phyloP scores from a whole-genome alignment of 495 filamentous ascomycete species.

The Trichoderma asperelloides region DNA sequence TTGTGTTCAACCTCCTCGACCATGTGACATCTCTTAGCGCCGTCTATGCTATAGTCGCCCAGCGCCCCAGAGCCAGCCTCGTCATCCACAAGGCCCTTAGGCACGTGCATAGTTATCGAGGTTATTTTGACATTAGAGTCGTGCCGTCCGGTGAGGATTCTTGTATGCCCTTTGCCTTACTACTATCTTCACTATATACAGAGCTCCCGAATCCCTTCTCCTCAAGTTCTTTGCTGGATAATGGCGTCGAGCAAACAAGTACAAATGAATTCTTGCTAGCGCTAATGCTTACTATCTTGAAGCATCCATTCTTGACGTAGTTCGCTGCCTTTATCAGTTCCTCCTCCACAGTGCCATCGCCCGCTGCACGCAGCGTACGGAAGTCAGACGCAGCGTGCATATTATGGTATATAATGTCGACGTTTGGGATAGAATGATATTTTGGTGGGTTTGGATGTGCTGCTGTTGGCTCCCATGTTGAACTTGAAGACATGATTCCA shows the following conservation, averaged over 20 bases:
- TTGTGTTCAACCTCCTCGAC: constrained; percentile 22
- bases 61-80: constrained; percentile 19
- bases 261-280: neutral
- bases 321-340: neutral
- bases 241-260: neutral
- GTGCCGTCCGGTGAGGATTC: neutral
- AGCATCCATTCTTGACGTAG: neutral
- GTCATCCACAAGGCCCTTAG: constrained; percentile 21
- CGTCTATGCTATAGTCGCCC: constrained; percentile 17
- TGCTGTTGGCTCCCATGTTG: neutral
- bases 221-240: neutral
- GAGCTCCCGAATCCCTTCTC: neutral
- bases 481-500: neutral
- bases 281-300: neutral
- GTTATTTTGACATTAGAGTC: neutral
- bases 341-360: neutral
- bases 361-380: neutral
- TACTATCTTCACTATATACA: neutral
- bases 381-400: neutral
- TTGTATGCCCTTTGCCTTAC: neutral
- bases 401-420: neutral
- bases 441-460: too few relatives aligned
- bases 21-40: constrained; percentile 24
- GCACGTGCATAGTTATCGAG: constrained; percentile 14
- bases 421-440: neutral